These are phyloP conservation scores for Exophiala bonariae DNA, from an alignment of 2,329 filamentous ascomycete species.

Conservation along the genomic window DNA sequence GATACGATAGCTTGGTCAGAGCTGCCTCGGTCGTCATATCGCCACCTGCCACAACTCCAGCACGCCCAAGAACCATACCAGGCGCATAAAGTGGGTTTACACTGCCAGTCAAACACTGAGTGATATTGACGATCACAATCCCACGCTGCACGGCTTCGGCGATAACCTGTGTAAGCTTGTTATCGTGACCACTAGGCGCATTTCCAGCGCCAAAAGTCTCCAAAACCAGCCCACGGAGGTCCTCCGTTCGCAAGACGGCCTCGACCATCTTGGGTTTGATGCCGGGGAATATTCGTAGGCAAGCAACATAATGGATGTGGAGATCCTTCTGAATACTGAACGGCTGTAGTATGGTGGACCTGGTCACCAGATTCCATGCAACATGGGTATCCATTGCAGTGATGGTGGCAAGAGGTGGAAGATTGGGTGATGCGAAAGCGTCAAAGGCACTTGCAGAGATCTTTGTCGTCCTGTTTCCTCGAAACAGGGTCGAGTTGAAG, in stretches of 20 bases:
- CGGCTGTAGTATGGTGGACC: constrained; percentile 71
- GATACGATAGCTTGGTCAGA: constrained; percentile 84
- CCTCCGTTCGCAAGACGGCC: constrained; percentile 74
- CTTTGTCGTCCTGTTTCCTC: constrained; percentile 86
- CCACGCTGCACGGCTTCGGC: constrained; percentile 74
- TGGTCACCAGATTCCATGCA: constrained; percentile 73
- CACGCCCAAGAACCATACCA: constrained; percentile 73
- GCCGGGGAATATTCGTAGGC: constrained; percentile 85
- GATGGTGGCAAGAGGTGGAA: constrained; percentile 75
- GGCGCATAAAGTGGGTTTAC: constrained; percentile 78
- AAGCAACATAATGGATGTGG: constrained; percentile 85
- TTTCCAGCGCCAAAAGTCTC: constrained; percentile 95
- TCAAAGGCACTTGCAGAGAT: constrained; percentile 82
- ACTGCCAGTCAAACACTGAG: constrained; percentile 75
- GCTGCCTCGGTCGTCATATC: constrained; percentile 76
- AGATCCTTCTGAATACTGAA: constrained; percentile 74
- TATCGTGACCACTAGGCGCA: constrained; percentile 78
- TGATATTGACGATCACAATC: constrained; percentile 86
- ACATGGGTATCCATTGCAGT: constrained; percentile 79
- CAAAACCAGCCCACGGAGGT: constrained; percentile 76
- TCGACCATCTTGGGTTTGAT: constrained; percentile 94
- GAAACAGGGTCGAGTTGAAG: constrained; percentile 88
- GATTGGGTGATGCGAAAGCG: constrained; percentile 87
- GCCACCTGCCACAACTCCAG: constrained; percentile 79
- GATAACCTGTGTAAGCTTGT: constrained; percentile 75